Percentiles rank a stretch among this genome's conserved stretches.
Conservation (phyloP, 768 basidiomycete genomes). For the Boletus sp. region DNA sequence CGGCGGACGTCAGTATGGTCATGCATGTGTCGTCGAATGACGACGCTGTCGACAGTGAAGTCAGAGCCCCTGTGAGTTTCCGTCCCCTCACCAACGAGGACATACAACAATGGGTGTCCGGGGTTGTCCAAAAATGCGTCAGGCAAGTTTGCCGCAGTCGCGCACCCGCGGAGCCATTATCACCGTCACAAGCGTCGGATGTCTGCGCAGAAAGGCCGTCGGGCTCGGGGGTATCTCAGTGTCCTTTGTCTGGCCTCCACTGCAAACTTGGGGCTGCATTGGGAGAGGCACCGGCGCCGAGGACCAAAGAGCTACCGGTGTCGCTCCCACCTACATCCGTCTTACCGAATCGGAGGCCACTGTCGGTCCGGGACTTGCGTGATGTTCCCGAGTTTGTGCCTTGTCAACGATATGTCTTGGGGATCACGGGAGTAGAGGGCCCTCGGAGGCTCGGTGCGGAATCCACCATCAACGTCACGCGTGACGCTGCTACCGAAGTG, state of each 20-base stretch:
- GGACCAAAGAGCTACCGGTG: neutral
- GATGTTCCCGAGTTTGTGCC: constrained; percentile 29
- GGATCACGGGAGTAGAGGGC: neutral
- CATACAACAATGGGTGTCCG: constrained; percentile 24
- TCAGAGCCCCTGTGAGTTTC: constrained; percentile 2
- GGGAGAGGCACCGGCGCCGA: neutral
- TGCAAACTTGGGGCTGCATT: constrained; percentile 11
- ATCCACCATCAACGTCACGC: neutral
- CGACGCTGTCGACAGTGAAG: constrained; percentile 8
- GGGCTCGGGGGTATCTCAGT: constrained; percentile 17
- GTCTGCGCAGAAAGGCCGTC: constrained; percentile 28
- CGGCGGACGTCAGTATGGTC: constrained; percentile 19
- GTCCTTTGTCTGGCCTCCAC: constrained; percentile 26
- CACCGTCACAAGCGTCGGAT: constrained; percentile 27
- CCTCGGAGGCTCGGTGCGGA: neutral
- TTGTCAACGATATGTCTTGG: constrained; percentile 11
- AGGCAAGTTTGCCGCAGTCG: constrained; percentile 15
- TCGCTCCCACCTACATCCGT: neutral
- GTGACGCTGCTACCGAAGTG: constrained; percentile 17
- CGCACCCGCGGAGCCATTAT: constrained; percentile 9
- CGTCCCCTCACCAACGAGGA: constrained; percentile 21
- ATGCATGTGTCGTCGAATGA: constrained; percentile 19
- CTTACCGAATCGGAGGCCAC: neutral
- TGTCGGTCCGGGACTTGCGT: constrained; percentile 6
- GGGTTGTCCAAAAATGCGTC: constrained; percentile 25